Conservation (phyloP, 2,329 filamentous ascomycete species). For the Trichoderma semiorbis region DNA sequence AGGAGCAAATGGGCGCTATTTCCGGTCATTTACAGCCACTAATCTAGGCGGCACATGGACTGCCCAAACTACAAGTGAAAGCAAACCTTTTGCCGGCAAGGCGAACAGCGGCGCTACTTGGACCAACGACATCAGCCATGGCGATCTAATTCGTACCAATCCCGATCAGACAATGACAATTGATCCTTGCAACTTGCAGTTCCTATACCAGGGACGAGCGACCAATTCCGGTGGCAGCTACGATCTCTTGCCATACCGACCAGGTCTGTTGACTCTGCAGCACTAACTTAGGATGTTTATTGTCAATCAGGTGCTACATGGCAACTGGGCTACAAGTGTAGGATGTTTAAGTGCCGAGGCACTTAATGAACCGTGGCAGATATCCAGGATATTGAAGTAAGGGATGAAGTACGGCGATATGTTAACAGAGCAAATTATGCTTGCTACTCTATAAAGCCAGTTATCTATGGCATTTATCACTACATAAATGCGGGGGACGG, state of each 20-base stretch:
- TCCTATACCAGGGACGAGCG: background rate
- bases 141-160: constrained; percentile 1
- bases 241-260: background rate
- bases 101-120: constrained; percentile 5
- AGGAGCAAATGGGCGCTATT: constrained; percentile 5
- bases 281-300: background rate
- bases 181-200: constrained; percentile 2
- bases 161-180: constrained; percentile 3
- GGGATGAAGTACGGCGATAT: background rate
- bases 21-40: background rate
- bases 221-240: constrained; percentile 1
- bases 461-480: background rate
- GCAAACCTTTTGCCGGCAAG: constrained; percentile 1
- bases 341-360: background rate
- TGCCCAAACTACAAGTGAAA: background rate
- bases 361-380: background rate
- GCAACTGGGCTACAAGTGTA: background rate
- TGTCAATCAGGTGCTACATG: background rate
- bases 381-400: background rate
- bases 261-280: background rate
- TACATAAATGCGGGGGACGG: background rate
- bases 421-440: background rate
- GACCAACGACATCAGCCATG: constrained; percentile 13
- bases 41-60: background rate
- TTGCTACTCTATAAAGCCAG: background rate